These are phyloP conservation scores for Fusarium decemcellulare DNA, from an alignment of 2,329 filamentous ascomycete species.

Conservation along the genomic window DNA sequence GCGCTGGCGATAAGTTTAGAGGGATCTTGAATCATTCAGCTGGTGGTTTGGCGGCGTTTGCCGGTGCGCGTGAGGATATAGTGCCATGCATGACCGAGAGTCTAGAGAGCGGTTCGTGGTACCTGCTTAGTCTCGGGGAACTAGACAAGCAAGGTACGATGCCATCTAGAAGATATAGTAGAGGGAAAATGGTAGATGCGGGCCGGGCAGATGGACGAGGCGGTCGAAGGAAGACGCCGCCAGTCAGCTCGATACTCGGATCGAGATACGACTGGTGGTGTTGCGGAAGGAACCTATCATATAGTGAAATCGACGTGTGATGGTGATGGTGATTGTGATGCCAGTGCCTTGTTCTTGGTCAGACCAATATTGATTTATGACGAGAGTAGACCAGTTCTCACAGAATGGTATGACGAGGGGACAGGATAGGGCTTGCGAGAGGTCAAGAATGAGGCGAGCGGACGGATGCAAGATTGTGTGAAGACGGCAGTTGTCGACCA, in stretches of 20 bases:
- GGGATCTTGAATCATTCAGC: neutral
- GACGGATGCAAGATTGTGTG: conserved; percentile 22
- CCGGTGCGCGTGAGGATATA: neutral
- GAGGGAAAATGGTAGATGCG: neutral
- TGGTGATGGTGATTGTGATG: no score
- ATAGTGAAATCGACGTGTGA: no score
- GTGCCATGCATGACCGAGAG: neutral
- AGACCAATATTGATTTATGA: no score
- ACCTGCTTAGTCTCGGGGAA: neutral
- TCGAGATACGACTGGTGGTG: no score
- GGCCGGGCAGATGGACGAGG: neutral
- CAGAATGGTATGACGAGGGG: no score
- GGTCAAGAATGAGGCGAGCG: conserved; percentile 1
- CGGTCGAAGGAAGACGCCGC: conserved; percentile 9
- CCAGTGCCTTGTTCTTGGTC: no score
- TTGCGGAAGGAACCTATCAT: no score
- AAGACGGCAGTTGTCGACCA: conserved; percentile 1
- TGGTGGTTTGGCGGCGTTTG: neutral
- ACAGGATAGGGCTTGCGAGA: neutral
- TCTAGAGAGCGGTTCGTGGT: neutral
- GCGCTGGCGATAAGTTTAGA: neutral
- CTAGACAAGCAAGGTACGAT: neutral
- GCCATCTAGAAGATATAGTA: neutral
- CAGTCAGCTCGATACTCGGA: no score
- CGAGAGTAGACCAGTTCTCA: neutral